Percentiles rank a stretch among this genome's conserved stretches.
These are phyloP conservation scores for Penicillium sp. DNA, from an alignment of 2,329 filamentous ascomycete species.

Conservation along the genomic window DNA sequence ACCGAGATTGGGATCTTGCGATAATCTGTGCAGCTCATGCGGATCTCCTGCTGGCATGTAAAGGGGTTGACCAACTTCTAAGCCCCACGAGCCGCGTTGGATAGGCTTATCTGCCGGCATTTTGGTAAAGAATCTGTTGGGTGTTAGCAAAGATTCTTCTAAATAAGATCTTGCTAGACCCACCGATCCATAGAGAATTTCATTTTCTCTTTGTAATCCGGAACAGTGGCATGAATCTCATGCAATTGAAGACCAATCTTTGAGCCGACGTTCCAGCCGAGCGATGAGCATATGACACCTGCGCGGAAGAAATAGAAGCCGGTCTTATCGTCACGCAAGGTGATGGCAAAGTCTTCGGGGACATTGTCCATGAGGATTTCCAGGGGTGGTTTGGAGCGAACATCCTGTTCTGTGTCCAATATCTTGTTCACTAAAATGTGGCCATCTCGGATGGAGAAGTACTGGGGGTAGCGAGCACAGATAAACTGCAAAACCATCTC, in stretches of 20 bases:
- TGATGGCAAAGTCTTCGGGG: slow-evolving; percentile 79
- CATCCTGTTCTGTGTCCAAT: slow-evolving; percentile 57
- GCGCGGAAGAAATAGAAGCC: slow-evolving; percentile 72
- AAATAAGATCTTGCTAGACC: slow-evolving; percentile 20
- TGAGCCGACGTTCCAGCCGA: slow-evolving; percentile 73
- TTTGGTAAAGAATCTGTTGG: slow-evolving; percentile 71
- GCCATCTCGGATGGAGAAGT: slow-evolving; percentile 59
- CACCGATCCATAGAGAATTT: slow-evolving; percentile 80
- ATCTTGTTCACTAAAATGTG: slow-evolving; percentile 65
- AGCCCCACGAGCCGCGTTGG: slow-evolving; percentile 78
- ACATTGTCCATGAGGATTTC: slow-evolving; percentile 70
- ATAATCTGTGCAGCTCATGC: slow-evolving; percentile 57
- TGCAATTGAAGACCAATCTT: slow-evolving; percentile 70
- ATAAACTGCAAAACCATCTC: slow-evolving; percentile 79
- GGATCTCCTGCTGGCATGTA: slow-evolving; percentile 69
- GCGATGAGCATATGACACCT: slow-evolving; percentile 70
- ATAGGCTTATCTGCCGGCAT: slow-evolving; percentile 71
- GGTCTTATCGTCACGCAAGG: slow-evolving; percentile 65
- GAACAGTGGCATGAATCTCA: slow-evolving; percentile 69
- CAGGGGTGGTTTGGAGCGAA: slow-evolving; percentile 62
- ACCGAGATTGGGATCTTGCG: slow-evolving; percentile 55
- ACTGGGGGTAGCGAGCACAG: slow-evolving; percentile 70
- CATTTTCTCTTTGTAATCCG: slow-evolving; percentile 86
- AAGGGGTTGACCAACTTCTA: slow-evolving; percentile 71
- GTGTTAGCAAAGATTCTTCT: neutral